phyloP scores from a whole-genome alignment of 1,284 basidiomycete species.

The Fomes fomentarius region DNA sequence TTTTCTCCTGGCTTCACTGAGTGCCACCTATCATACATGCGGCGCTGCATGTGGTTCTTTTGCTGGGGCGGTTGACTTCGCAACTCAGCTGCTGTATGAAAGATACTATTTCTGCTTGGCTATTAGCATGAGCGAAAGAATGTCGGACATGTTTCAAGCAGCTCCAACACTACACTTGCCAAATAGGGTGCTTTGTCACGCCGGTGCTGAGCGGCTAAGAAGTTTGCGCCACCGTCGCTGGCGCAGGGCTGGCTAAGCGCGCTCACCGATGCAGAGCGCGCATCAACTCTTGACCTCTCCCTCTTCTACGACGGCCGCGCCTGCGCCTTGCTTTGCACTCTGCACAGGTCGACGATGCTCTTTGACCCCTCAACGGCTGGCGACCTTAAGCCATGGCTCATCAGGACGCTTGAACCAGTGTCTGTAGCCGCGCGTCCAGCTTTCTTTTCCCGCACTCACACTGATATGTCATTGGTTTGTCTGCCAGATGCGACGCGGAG shows the following conservation, averaged over 20 bases:
- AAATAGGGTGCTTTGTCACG: constrained; percentile 16
- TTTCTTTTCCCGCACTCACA: constrained; percentile 12
- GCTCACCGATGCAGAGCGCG: constrained; percentile 12
- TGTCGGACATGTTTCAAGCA: too few relatives aligned
- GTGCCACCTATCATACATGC: too few relatives aligned
- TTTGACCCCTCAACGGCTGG: constrained; percentile 62
- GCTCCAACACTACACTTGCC: constrained; percentile 18
- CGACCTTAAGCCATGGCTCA: constrained; percentile 83
- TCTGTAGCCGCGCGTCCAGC: constrained; percentile 39
- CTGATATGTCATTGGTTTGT: constrained; percentile 10
- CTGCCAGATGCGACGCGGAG: constrained; percentile 91
- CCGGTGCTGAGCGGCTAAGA: neutral
- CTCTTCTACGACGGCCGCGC: neutral
- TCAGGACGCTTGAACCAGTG: constrained; percentile 87
- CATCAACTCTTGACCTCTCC: constrained; percentile 15
- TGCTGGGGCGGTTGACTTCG: too few relatives aligned
- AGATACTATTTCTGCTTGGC: too few relatives aligned
- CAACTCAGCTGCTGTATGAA: too few relatives aligned
- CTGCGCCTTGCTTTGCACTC: neutral
- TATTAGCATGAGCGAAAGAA: too few relatives aligned
- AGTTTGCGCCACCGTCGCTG: constrained; percentile 6
- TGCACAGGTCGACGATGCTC: constrained; percentile 50
- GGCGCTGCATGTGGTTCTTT: too few relatives aligned
- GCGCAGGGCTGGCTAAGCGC: too few relatives aligned
- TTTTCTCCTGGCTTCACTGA: too few relatives aligned